These are phyloP conservation scores for Leishmania guyanensis DNA, from an alignment of 208 protist species.

Conservation along the genomic window DNA sequence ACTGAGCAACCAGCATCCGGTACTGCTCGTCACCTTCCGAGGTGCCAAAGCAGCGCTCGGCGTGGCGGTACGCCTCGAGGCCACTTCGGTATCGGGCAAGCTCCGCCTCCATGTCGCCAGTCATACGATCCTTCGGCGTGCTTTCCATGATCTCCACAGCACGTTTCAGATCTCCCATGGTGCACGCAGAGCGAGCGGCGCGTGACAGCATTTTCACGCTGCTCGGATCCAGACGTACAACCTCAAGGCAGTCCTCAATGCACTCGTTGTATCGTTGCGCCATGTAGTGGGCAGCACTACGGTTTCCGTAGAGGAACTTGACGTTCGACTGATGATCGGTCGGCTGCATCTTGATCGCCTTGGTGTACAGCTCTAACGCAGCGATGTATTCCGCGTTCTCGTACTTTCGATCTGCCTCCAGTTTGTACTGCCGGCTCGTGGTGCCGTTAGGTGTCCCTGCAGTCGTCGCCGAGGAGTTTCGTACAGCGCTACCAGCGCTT, in stretches of 20 bases:
- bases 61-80: conserved; percentile 60
- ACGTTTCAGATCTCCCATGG: conserved; percentile 78
- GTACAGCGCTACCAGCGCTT: not conserved
- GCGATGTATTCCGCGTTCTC: conserved; percentile 78
- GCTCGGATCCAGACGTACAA: conserved; percentile 67
- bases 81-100: conserved; percentile 62
- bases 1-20: conserved; percentile 83
- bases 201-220: conserved; percentile 77
- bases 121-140: conserved; percentile 42
- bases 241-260: conserved; percentile 80
- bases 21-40: conserved; percentile 81
- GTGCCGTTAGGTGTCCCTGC: not conserved
- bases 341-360: conserved; percentile 75
- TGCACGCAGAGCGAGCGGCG: conserved; percentile 72
- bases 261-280: conserved; percentile 78
- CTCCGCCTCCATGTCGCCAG: conserved; percentile 41
- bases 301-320: conserved; percentile 82
- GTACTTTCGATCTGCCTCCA: conserved; percentile 87
- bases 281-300: conserved; percentile 91
- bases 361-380: conserved; percentile 85
- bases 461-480: not conserved
- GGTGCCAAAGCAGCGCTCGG: conserved; percentile 68
- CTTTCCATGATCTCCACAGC: conserved; percentile 66
- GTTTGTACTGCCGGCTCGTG: conserved; percentile 73
- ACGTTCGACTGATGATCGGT: conserved; percentile 60